A percentile compares a stretch with the other conserved stretches of the same genome.
Evolutionary conservation across 371 early-diverging fungal species (phyloP).

Genomic region (Mucor mucedo): DNA sequence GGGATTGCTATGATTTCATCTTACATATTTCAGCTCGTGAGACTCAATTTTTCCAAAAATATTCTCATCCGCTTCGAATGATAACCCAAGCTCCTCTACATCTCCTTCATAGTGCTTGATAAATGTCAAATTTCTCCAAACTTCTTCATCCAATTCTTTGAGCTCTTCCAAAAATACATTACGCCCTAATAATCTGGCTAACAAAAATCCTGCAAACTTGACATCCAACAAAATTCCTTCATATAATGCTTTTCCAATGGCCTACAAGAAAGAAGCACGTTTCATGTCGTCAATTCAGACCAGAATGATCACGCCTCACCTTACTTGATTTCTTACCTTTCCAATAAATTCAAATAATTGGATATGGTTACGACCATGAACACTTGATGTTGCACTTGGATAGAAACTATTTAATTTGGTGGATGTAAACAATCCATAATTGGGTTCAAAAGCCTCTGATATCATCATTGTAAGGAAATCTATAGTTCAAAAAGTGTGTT

Average conservation of each 20-base stretch:
- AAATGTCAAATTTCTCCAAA: conserved; percentile 80
- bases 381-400: conserved; percentile 62
- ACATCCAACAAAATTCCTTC: conserved; percentile 89
- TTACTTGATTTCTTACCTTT: conserved; percentile 35
- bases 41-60: conserved; percentile 55
- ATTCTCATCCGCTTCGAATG: conserved; percentile 72
- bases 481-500: conserved; percentile 8
- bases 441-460: conserved; percentile 78
- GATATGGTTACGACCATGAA: conserved; percentile 59
- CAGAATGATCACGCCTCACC: neutral
- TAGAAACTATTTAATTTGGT: conserved; percentile 75
- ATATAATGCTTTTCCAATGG: conserved; percentile 90
- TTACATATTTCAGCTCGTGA: conserved; percentile 54
- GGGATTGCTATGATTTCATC: neutral
- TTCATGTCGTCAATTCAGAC: no score
- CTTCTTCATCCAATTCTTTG: conserved; percentile 78
- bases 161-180: conserved; percentile 83
- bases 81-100: conserved; percentile 67
- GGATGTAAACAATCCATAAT: conserved; percentile 71
- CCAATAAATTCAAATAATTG: conserved; percentile 83
- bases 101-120: conserved; percentile 75
- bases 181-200: conserved; percentile 81
- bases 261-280: conserved; percentile 22
- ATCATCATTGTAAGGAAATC: conserved; percentile 86
- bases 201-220: conserved; percentile 86